Percentiles rank a stretch among this genome's conserved stretches.
Conservation (phyloP, 2,329 filamentous ascomycete genomes). For the Dryadomyces quercus-mongolicae region DNA sequence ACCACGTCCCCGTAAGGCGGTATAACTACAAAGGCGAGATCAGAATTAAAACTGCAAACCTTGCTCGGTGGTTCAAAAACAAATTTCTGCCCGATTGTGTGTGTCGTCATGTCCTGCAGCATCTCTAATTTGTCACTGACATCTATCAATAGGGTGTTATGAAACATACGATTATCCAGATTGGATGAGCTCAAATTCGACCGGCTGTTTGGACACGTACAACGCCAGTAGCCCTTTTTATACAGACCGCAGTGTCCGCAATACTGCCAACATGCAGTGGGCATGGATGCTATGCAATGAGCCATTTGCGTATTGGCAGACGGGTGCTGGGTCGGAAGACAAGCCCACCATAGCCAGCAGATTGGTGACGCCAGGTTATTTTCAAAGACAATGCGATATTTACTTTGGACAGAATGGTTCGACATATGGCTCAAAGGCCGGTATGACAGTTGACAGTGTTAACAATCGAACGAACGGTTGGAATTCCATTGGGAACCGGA, state of each 20-base stretch:
- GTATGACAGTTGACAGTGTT: constrained; percentile 32
- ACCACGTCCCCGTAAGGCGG: constrained; percentile 15
- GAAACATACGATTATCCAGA: constrained; percentile 31
- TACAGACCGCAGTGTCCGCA: constrained; percentile 34
- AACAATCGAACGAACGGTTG: constrained; percentile 46
- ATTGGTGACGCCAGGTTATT: constrained; percentile 37
- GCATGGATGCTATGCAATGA: constrained; percentile 52
- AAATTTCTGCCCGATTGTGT: constrained; percentile 33
- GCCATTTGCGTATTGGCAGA: constrained; percentile 46
- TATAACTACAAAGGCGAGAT: constrained; percentile 28
- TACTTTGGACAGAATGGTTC: constrained; percentile 39
- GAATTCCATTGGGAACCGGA: constrained; percentile 34
- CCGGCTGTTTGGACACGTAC: constrained; percentile 41
- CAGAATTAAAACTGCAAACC: constrained; percentile 38
- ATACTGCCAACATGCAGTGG: constrained; percentile 40
- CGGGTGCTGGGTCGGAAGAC: constrained; percentile 34
- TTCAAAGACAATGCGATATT: constrained; percentile 39
- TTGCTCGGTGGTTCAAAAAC: constrained; percentile 38
- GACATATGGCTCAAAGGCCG: constrained; percentile 30
- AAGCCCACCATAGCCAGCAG: constrained; percentile 37
- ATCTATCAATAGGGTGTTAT: constrained; percentile 20
- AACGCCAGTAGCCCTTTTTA: constrained; percentile 35
- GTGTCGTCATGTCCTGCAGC: constrained; percentile 12
- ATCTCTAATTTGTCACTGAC: background rate
- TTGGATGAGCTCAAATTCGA: constrained; percentile 26